These are phyloP conservation scores for Chlorencoelia australis DNA, from an alignment of 2,329 filamentous ascomycete genomes.

Conservation along the genomic window DNA sequence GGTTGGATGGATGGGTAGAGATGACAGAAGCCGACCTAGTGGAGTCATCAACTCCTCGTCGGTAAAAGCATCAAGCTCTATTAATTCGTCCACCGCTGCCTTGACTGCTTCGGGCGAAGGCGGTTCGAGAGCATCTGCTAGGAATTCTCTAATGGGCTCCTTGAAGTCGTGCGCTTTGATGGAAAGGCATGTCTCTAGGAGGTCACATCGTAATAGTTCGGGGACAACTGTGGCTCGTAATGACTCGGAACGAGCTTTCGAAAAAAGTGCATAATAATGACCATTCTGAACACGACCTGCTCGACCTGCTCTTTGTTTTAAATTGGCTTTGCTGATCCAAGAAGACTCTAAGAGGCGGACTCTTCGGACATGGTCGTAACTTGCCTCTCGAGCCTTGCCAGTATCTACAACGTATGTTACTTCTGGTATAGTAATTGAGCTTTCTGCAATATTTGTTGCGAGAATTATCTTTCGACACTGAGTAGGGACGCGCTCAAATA, in stretches of 20 bases:
- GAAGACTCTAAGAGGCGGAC: conserved; percentile 86
- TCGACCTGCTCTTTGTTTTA: conserved; percentile 84
- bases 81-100: conserved; percentile 66
- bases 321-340: conserved; percentile 85
- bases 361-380: conserved; percentile 77
- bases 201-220: conserved; percentile 79
- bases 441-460: conserved; percentile 93
- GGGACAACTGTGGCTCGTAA: conserved; percentile 69
- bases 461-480: conserved; percentile 86
- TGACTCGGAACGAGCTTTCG: conserved; percentile 80
- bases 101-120: conserved; percentile 74
- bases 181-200: conserved; percentile 85
- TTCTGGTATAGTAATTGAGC: conserved; percentile 94
- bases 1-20: conserved; percentile 82
- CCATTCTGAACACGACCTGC: conserved; percentile 86
- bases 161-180: conserved; percentile 85
- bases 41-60: conserved; percentile 70
- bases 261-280: conserved; percentile 84
- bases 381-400: conserved; percentile 87
- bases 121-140: conserved; percentile 76
- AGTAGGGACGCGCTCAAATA: conserved; percentile 62
- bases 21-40: conserved; percentile 76
- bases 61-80: conserved; percentile 79
- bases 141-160: conserved; percentile 68
- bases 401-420: conserved; percentile 91